Conservation (phyloP, 129 eudicot species). For the Flaveria trinervia region DNA sequence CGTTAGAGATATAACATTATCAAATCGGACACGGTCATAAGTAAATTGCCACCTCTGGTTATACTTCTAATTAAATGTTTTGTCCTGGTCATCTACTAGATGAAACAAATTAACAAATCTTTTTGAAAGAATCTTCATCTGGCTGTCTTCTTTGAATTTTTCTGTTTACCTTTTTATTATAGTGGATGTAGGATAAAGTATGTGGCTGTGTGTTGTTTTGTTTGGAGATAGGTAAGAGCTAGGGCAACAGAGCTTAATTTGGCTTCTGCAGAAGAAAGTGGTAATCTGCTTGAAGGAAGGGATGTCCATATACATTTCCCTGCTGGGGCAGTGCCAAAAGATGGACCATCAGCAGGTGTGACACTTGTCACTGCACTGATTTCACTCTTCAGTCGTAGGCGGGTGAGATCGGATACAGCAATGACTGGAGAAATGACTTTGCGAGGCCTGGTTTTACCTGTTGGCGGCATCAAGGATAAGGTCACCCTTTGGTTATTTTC, state of each 20-base stretch:
- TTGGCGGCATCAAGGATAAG: conserved; percentile 97
- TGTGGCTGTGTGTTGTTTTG: background rate
- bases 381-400: conserved; percentile 72
- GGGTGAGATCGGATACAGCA: conserved; percentile 88
- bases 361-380: conserved; percentile 92
- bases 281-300: conserved; percentile 69
- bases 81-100: background rate
- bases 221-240: conserved; percentile 62
- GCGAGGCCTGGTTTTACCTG: conserved; percentile 90
- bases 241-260: conserved; percentile 81
- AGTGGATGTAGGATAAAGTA: background rate
- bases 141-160: background rate
- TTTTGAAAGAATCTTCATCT: background rate
- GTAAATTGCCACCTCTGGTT: background rate
- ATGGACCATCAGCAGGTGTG: conserved; percentile 99
- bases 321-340: conserved; percentile 98
- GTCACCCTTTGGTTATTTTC: conserved; percentile 35
- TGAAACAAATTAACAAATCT: background rate
- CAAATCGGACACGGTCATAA: background rate
- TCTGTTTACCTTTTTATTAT: background rate
- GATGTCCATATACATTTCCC: conserved; percentile 97
- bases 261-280: conserved; percentile 48
- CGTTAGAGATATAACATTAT: background rate
- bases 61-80: conserved; percentile 6
- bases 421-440: conserved; percentile 97